Conservation (phyloP, 768 basidiomycete species). For the Mrakia blollopis region DNA sequence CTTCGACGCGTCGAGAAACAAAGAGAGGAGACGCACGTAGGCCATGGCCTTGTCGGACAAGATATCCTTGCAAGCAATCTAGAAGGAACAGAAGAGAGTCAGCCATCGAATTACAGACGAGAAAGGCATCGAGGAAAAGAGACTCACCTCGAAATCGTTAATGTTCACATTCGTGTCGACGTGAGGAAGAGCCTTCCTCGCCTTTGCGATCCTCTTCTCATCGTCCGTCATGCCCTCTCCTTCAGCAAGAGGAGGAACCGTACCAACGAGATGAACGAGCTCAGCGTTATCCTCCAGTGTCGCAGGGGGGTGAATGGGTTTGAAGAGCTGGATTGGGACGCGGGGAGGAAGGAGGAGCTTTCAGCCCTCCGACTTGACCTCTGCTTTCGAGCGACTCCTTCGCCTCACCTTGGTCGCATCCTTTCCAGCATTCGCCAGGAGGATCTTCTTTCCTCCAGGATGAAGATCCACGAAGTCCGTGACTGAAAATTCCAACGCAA, state of each 20-base stretch:
- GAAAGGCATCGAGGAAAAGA: neutral
- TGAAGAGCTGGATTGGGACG: slow-evolving; percentile 12
- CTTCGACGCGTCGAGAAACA: neutral
- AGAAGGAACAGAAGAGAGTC: too few species aligned
- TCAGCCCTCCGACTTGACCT: neutral
- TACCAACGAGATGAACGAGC: neutral
- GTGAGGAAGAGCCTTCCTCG: slow-evolving; percentile 4
- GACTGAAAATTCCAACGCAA: neutral
- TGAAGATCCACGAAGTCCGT: slow-evolving; percentile 12
- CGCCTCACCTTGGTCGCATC: slow-evolving; percentile 12
- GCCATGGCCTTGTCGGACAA: slow-evolving; percentile 27
- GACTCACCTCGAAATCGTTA: slow-evolving; percentile 26
- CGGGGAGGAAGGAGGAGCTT: neutral
- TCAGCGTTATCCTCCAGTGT: slow-evolving; percentile 15
- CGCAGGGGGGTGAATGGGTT: slow-evolving; percentile 31
- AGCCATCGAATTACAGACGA: too few species aligned
- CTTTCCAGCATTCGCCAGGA: slow-evolving; percentile 24
- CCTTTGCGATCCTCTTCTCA: slow-evolving; percentile 9
- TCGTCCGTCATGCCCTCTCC: slow-evolving; percentile 2
- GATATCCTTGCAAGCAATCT: slow-evolving; percentile 17
- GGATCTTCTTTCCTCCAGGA: slow-evolving; percentile 31
- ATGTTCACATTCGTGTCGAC: slow-evolving; percentile 29
- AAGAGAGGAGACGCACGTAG: neutral
- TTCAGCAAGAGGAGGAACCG: neutral
- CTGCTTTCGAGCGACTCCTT: neutral